Base-by-base conservation (phyloP, 1,284 basidiomycete species). In the Tausonia pullulans region DNA sequence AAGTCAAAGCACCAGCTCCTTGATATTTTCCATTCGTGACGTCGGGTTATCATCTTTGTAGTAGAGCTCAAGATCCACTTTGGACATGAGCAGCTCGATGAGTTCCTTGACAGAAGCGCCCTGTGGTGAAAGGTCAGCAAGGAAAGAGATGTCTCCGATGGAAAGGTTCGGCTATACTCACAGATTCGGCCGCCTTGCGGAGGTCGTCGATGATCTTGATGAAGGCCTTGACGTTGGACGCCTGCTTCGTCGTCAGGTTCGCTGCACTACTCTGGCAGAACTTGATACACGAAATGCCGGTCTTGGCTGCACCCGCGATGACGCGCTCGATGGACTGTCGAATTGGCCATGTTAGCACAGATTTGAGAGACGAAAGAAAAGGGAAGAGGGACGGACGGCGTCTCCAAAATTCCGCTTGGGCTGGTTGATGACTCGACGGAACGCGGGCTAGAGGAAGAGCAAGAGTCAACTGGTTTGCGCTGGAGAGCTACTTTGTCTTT, bases 331-430 rank as follows among this genome's bases (percentile, higher is more conserved):
- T 27, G 27, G 27, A 27, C 27, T 27, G 27, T 27, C 27, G 27
- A 27, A 27, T 27, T 27, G 27, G 27, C 27, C 27, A 27, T 27
- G 27, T 27, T 27, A 27, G 27, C 27, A 27, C 27, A 27, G 27
- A 27, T 27, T 10, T 49, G 49, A 43, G 16, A 48, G 62, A 46
- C 11, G 51, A 13, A 5, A 13, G 50, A 60, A n/a, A 51, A 60
- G 16, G 51, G 57, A 50, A 67, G 45, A 62, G 43, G 39, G 61
- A 66, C 13, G 16, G 6, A 39, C 41, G 41, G 4, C 40, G 61
- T 88, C 86, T n/a, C 91, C 92, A 46, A 94, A 83, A 0, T 83
- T 82, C 55, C 90, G 79, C 52, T 81, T 79, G 0, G 92, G 91
- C 0, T 84, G 80, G 71, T 93, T 93, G 64, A 91, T 79, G 0